phyloP scores from a whole-genome alignment of 306 rosid genomes.

The Vachellia pachyceras region DNA sequence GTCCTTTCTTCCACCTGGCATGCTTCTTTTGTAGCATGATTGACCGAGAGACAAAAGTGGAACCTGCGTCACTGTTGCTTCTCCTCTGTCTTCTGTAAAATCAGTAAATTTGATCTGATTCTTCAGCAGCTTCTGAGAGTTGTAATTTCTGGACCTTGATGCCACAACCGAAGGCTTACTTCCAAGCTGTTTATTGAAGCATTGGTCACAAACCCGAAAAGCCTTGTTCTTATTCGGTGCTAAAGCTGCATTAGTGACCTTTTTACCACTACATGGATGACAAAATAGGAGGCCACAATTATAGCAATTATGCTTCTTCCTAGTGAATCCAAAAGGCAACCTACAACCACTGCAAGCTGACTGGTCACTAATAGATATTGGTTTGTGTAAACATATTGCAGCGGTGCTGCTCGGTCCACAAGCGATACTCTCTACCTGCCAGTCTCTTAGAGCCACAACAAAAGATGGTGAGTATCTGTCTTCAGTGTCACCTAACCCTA shows the following conservation, averaged over 20 bases:
- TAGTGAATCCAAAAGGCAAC: constrained; percentile 74
- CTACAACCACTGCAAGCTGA: constrained; percentile 81
- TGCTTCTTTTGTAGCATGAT: constrained; percentile 58
- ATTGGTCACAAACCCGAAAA: constrained; percentile 78
- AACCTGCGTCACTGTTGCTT: constrained; percentile 54
- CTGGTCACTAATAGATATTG: constrained; percentile 74
- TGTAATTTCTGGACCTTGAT: constrained; percentile 43
- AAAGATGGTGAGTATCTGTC: constrained; percentile 67
- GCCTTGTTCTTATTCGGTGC: constrained; percentile 76
- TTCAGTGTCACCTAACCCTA: constrained; percentile 75
- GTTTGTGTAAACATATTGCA: constrained; percentile 80
- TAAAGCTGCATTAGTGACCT: constrained; percentile 63
- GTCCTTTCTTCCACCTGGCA: constrained; percentile 55
- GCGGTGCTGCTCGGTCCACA: constrained; percentile 82
- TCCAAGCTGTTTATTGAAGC: constrained; percentile 62
- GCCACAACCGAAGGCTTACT: constrained; percentile 34
- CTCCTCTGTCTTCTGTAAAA: constrained; percentile 59
- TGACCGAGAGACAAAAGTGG: constrained; percentile 54
- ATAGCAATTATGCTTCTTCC: constrained; percentile 89
- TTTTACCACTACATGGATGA: constrained; percentile 67
- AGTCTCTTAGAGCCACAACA: constrained; percentile 69
- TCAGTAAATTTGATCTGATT: constrained; percentile 50
- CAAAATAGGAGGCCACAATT: constrained; percentile 84
- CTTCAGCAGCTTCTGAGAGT: constrained; percentile 39
- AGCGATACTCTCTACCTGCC: constrained; percentile 66